Conservation (phyloP, 768 basidiomycete genomes). For the Russula sp. region DNA sequence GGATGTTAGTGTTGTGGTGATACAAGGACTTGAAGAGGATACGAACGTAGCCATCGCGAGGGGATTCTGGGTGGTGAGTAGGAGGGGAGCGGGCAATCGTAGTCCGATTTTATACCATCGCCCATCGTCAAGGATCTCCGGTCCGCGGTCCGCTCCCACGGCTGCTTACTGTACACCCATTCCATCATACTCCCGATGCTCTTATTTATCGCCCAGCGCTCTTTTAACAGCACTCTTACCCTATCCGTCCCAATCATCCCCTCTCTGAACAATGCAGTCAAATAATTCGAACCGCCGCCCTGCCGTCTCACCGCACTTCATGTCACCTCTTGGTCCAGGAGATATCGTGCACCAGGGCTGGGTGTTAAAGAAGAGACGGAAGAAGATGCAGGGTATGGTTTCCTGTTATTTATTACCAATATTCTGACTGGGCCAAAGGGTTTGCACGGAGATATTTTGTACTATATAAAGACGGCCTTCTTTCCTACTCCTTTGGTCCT, state of each 20-base stretch:
- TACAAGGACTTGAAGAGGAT: slow-evolving; percentile 37
- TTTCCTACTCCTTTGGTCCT: slow-evolving; percentile 73
- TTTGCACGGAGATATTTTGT: slow-evolving; percentile 84
- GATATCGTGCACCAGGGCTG: slow-evolving; percentile 62
- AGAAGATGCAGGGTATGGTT: slow-evolving; percentile 78
- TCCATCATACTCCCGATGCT: not conserved
- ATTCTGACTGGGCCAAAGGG: slow-evolving; percentile 43
- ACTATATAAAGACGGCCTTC: slow-evolving; percentile 61
- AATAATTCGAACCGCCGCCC: not conserved
- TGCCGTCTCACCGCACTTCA: not conserved
- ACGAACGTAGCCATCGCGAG: slow-evolving; percentile 49
- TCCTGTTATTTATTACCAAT: not conserved
- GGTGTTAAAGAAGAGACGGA: slow-evolving; percentile 82
- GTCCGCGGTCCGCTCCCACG: slow-evolving; percentile 12
- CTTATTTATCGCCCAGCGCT: slow-evolving; percentile 2
- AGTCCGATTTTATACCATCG: slow-evolving; percentile 16
- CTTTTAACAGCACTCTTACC: not conserved
- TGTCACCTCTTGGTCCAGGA: not conserved
- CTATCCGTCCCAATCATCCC: not conserved
- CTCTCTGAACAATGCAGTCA: slow-evolving; percentile 5
- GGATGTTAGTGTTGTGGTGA: slow-evolving; percentile 31
- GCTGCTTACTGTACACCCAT: not conserved
- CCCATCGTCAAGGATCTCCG: slow-evolving; percentile 11
- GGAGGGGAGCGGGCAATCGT: not conserved
- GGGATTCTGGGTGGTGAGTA: slow-evolving; percentile 28